Percentiles rank a stretch among this genome's conserved stretches.
phyloP scores from a whole-genome alignment of 192 early-diverging fungal species.

The Coemansia sp. region DNA sequence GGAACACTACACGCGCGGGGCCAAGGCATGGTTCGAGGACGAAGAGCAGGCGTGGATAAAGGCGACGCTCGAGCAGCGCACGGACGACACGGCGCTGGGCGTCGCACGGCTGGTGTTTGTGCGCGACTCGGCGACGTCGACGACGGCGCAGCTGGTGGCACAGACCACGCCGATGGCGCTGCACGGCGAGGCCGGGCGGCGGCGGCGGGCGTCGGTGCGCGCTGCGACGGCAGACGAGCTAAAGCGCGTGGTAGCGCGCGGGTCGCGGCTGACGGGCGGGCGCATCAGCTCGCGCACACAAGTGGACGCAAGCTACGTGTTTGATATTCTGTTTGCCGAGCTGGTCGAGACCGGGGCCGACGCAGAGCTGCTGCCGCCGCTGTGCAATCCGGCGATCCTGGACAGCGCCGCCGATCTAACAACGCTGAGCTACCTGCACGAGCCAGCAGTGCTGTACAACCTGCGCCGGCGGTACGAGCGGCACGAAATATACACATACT shows the following conservation, averaged over 20 bases:
- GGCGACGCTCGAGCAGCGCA: conserved; percentile 53
- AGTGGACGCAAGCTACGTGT: conserved; percentile 30
- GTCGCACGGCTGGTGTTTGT: conserved; percentile 45
- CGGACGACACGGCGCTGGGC: conserved; percentile 34
- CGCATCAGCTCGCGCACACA: conserved; percentile 36
- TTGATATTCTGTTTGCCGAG: conserved; percentile 42
- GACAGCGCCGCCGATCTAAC: conserved; percentile 89
- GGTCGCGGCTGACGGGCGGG: conserved; percentile 49
- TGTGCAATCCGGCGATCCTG: conserved; percentile 90
- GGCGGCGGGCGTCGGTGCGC: conserved; percentile 18
- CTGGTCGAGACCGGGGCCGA: conserved; percentile 44
- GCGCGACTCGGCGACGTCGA: conserved; percentile 32
- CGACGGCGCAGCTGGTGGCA: conserved; percentile 37
- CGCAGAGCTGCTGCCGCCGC: conserved; percentile 67
- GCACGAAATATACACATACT: conserved; percentile 96
- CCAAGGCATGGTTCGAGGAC: conserved; percentile 87
- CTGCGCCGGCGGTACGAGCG: conserved; percentile 87
- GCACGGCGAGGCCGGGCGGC: neutral
- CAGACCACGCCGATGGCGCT: conserved; percentile 19
- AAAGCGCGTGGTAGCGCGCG: conserved; percentile 31
- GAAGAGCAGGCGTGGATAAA: conserved; percentile 83
- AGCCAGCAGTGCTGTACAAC: conserved; percentile 91
- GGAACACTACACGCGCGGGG: conserved; percentile 70
- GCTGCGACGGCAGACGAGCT: conserved; percentile 40
- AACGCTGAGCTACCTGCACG: conserved; percentile 89